Conservation (phyloP, 108 stramenopile genomes). For the Skeletonema costatum region DNA sequence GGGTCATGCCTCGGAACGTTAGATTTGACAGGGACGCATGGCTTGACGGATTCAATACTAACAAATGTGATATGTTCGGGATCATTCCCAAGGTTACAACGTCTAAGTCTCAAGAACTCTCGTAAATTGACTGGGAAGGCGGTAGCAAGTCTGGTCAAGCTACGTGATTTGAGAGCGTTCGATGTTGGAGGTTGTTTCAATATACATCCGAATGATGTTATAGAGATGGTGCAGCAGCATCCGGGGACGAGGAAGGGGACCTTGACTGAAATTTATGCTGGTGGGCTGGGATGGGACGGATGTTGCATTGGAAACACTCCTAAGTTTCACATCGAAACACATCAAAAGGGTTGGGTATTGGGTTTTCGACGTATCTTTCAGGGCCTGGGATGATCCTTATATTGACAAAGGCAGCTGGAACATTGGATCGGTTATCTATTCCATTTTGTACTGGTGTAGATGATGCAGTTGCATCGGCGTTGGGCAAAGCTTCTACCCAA, state of each 20-base stretch:
- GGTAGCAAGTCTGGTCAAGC: conserved; percentile 30
- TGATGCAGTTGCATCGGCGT: conserved; percentile 62
- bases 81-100: conserved; percentile 51
- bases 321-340: conserved; percentile 27
- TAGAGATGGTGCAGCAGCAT: conserved; percentile 30
- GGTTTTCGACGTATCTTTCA: conserved; percentile 60
- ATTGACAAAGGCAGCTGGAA: conserved; percentile 28
- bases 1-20: conserved; percentile 60
- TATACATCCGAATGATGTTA: conserved; percentile 51
- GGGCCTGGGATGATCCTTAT: conserved; percentile 56
- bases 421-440: conserved; percentile 59
- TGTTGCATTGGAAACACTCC: conserved; percentile 45
- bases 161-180: conserved; percentile 45
- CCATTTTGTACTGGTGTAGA: conserved; percentile 81
- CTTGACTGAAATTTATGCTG: conserved; percentile 64
- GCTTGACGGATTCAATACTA: conserved; percentile 62
- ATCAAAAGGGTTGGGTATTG: conserved; percentile 66
- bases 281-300: conserved; percentile 84
- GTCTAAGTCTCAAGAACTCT: conserved; percentile 78
- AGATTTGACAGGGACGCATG: conserved; percentile 72
- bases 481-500: conserved; percentile 66
- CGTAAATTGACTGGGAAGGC: conserved; percentile 64
- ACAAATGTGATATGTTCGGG: conserved; percentile 25
- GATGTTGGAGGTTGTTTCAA: conserved; percentile 83
- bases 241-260: conserved; percentile 29